phyloP scores from a whole-genome alignment of 2,329 filamentous ascomycete genomes.

The Botrytis elliptica region DNA sequence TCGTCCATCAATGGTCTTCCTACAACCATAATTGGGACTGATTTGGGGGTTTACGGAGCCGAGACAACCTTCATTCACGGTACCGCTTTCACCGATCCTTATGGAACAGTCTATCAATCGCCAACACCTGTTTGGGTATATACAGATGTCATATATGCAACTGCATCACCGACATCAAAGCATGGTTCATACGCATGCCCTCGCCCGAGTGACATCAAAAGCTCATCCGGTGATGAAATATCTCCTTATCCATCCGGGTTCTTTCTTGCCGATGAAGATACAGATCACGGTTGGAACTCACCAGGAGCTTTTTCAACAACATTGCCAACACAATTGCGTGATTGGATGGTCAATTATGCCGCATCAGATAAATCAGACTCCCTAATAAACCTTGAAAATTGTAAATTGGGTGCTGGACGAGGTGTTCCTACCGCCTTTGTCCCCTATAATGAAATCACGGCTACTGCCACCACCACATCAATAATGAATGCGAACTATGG shows the following conservation, averaged over 20 bases:
- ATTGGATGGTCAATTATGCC: constrained; percentile 24
- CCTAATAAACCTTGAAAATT: constrained; percentile 18
- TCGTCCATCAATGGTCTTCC: constrained; percentile 16
- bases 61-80: constrained; percentile 22
- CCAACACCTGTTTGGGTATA: constrained; percentile 26
- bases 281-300: constrained; percentile 16
- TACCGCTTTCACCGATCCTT: constrained; percentile 27
- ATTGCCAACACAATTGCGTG: constrained; percentile 19
- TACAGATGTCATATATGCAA: constrained; percentile 14
- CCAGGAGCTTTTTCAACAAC: constrained; percentile 14
- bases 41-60: constrained; percentile 17
- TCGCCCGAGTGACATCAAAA: background rate
- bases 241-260: constrained; percentile 23
- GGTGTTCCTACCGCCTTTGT: constrained; percentile 27
- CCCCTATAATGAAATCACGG: constrained; percentile 23
- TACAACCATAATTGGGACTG: constrained; percentile 20
- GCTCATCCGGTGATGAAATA: constrained; percentile 12
- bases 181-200: constrained; percentile 19
- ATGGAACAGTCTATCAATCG: constrained; percentile 24
- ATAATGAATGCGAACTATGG: constrained; percentile 21
- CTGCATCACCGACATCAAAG: background rate
- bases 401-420: constrained; percentile 20
- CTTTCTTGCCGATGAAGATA: constrained; percentile 13
- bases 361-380: background rate
- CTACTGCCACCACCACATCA: constrained; percentile 9